phyloP scores from a whole-genome alignment of 352 stramenopile species.

The Phytophthora fragariae region DNA sequence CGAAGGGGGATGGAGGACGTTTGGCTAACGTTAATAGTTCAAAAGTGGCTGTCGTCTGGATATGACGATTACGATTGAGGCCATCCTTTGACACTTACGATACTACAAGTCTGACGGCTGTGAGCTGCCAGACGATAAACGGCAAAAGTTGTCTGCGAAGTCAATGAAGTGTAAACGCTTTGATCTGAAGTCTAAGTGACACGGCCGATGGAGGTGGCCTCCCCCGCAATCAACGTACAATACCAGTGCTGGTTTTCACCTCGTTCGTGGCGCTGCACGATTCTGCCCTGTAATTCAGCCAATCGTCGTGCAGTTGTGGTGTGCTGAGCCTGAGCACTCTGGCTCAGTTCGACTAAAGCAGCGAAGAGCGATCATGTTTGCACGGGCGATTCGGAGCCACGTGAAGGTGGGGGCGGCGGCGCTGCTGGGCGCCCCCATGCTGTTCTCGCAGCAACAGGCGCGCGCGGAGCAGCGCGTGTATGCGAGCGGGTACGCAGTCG shows the following conservation, averaged over 20 bases:
- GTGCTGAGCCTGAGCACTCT: constrained; percentile 11
- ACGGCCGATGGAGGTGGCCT: too few relatives aligned
- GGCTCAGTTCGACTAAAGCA: constrained; percentile 17
- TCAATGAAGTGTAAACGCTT: too few relatives aligned
- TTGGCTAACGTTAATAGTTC: neutral
- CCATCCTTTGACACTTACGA: too few relatives aligned
- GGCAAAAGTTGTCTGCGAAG: too few relatives aligned
- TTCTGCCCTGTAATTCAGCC: constrained; percentile 5
- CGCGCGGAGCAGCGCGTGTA: constrained; percentile 71
- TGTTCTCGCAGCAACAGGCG: constrained; percentile 38
- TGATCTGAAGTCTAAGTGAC: too few relatives aligned
- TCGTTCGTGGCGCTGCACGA: neutral
- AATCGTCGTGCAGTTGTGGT: constrained; percentile 29
- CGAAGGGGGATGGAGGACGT: neutral
- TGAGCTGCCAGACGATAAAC: too few relatives aligned
- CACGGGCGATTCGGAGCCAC: constrained; percentile 44
- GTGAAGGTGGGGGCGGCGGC: constrained; percentile 45
- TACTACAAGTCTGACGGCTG: too few relatives aligned
- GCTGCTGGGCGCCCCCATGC: constrained; percentile 46
- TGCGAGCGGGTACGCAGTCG: constrained; percentile 59
- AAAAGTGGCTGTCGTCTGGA: neutral
- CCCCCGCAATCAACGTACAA: too few relatives aligned
- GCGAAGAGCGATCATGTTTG: constrained; percentile 45
- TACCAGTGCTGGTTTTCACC: too few relatives aligned
- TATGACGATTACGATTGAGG: too few relatives aligned